Percentiles rank a stretch among this genome's conserved stretches.
These are phyloP conservation scores for Beauveria sp. DNA, from an alignment of 2,329 filamentous ascomycete genomes.

Conservation along the genomic window DNA sequence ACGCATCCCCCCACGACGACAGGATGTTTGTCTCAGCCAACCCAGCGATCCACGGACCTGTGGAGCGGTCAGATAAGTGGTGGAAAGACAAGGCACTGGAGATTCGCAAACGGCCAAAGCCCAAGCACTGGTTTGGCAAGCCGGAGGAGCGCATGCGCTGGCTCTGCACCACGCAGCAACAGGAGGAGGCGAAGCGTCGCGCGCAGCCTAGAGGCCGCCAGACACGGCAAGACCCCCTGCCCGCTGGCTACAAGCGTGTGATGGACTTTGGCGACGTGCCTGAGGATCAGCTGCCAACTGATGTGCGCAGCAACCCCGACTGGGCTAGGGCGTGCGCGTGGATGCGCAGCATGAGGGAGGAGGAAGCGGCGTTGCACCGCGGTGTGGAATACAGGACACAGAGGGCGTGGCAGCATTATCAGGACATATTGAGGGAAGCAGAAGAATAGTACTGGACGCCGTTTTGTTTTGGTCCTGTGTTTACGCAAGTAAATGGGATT, in stretches of 20 bases:
- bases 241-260: constrained; percentile 21
- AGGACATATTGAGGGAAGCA: neutral
- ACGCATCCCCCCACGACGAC: constrained; percentile 16
- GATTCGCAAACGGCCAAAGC: constrained; percentile 38
- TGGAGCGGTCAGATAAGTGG: constrained; percentile 38
- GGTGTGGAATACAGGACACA: neutral
- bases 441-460: neutral
- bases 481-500: too few species aligned
- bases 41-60: constrained; percentile 41
- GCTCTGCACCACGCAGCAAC: constrained; percentile 19
- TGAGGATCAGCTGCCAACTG: constrained; percentile 34
- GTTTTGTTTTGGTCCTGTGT: too few species aligned
- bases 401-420: neutral
- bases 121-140: constrained; percentile 45
- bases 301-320: constrained; percentile 34
- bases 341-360: constrained; percentile 22
- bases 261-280: constrained; percentile 32
- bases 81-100: constrained; percentile 39
- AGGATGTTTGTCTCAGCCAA: constrained; percentile 40
- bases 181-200: constrained; percentile 13
- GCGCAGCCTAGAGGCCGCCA: neutral
- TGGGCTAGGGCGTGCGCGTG: constrained; percentile 37
- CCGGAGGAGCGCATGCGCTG: constrained; percentile 31
- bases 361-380: neutral
- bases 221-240: constrained; percentile 20